Evolutionary conservation across 1,284 basidiomycete genomes (phyloP), one percentile per base, ranked within the genome.

Genomic region (Somion occarium): DNA sequence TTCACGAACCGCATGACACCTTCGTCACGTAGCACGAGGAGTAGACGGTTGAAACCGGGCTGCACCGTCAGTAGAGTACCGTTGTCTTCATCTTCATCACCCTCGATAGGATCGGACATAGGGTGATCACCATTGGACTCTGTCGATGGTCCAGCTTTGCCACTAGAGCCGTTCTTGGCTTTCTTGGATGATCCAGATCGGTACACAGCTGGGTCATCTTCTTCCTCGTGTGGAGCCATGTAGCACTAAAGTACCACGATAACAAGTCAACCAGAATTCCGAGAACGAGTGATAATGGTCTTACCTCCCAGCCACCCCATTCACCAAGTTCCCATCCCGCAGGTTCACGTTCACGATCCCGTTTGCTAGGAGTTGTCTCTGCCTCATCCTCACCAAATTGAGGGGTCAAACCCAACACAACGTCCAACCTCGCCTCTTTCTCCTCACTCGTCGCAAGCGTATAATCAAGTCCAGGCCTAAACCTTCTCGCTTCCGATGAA

Each of bases 1-100:
- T 96, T 97, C 55, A 94, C 91, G 65, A 96, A 97, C 39, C 82
- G 80, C 85, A 98, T 88, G 44, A 99, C 94, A 18, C 90, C 85
- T 59, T 94, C 90, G 68, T 99, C 96, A 19, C 96, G 80, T 56
- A 98, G 72, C 18, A 97, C 96, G 30, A 99, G 78, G 39, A 94
- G 76, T 30, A 99, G 75, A 34, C 88, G 82, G 69, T 98, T 98
- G 73, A 93, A 99, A 7, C 86, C 85, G 0, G 95, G 92, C 58
- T 93, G 89, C 44, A 93, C 85, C 11, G 91, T 94, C 41, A 98
- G 72, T 23, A 99, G 75, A 9, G 94, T 94, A 43, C 85, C 87
- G 56, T 91, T 91, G 51, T 93, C 90, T 12, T 82, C 82, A n/a
- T 74, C 74, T 2, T 69, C 65, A 0, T 65, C 71, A 2, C 71